A percentile compares a stretch with the other conserved stretches of the same genome.
phyloP scores from a whole-genome alignment of 805 yeast genomes.

The Teunomyces funiuensis region DNA sequence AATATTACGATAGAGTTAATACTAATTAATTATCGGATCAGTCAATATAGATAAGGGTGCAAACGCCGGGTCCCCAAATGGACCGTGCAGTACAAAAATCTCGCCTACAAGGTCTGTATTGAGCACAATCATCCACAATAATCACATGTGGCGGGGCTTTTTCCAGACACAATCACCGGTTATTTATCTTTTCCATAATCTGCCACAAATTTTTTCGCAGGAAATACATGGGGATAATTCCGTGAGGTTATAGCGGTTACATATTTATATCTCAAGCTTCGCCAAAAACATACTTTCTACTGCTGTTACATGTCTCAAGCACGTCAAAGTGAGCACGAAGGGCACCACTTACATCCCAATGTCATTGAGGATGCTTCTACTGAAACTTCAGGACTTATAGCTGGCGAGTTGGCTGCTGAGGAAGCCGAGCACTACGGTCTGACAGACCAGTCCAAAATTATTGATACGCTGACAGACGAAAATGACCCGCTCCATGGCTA shows the following conservation, averaged over 20 bases:
- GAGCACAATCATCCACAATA: too few relatives aligned
- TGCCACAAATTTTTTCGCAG: not conserved
- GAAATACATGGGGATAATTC: not conserved
- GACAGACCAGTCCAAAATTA: constrained; percentile 18
- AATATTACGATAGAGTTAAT: too few relatives aligned
- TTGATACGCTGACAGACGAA: constrained; percentile 1
- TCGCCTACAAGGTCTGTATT: too few relatives aligned
- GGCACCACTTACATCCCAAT: constrained; percentile 10
- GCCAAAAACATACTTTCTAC: not conserved
- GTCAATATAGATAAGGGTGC: too few relatives aligned
- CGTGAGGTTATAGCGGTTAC: not conserved
- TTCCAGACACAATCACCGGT: too few relatives aligned
- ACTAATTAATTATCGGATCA: too few relatives aligned
- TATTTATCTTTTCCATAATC: not conserved
- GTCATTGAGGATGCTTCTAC: constrained; percentile 31
- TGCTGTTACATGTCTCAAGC: not conserved
- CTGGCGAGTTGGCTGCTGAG: constrained; percentile 39
- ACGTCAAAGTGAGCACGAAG: not conserved
- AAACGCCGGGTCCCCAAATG: too few relatives aligned
- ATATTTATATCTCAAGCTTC: not conserved
- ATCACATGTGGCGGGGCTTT: too few relatives aligned
- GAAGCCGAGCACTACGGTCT: constrained; percentile 15
- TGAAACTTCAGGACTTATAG: constrained; percentile 33
- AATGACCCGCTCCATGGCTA: constrained; percentile 19
- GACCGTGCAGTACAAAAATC: too few relatives aligned